Percentiles rank a stretch among this genome's conserved stretches.
phyloP scores from a whole-genome alignment of 2,329 filamentous ascomycete species.

The Fulvia fulva region DNA sequence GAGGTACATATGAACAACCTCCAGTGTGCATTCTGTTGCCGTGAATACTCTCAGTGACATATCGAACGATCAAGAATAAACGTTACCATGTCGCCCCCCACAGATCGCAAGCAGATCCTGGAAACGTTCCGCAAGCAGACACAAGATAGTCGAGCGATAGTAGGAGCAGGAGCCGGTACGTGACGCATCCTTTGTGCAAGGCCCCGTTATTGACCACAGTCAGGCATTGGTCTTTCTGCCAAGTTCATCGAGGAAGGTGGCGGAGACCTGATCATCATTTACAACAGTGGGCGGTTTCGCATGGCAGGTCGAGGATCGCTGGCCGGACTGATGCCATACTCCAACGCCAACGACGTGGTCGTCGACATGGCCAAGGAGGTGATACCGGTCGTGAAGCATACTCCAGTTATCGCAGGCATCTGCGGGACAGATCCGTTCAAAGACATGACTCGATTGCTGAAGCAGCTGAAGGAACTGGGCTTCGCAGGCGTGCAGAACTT shows the following conservation, averaged over 20 bases:
- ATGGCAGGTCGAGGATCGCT: slow-evolving; percentile 69
- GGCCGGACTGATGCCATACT: slow-evolving; percentile 67
- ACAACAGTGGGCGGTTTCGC: slow-evolving; percentile 65
- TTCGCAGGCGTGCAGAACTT: slow-evolving; percentile 66
- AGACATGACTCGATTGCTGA: slow-evolving; percentile 57
- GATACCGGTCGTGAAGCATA: slow-evolving; percentile 59
- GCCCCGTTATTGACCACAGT: not conserved
- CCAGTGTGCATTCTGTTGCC: not conserved
- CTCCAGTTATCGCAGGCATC: slow-evolving; percentile 66
- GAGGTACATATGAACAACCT: too few species aligned
- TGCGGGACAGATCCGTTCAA: slow-evolving; percentile 69
- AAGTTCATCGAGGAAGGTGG: slow-evolving; percentile 67
- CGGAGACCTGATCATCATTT: slow-evolving; percentile 58
- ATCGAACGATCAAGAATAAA: not conserved
- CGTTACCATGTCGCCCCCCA: slow-evolving; percentile 54
- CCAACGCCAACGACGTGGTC: slow-evolving; percentile 66
- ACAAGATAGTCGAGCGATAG: slow-evolving; percentile 54
- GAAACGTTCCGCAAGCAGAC: slow-evolving; percentile 52
- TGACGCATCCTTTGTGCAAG: not conserved
- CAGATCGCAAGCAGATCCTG: slow-evolving; percentile 55
- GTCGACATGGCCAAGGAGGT: slow-evolving; percentile 67
- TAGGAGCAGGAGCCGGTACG: slow-evolving; percentile 63
- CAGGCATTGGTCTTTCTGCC: slow-evolving; percentile 65
- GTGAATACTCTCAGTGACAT: too few species aligned
- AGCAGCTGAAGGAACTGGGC: slow-evolving; percentile 57